Conservation (phyloP, 805 yeast species). For the Kuraishia capsulata region DNA sequence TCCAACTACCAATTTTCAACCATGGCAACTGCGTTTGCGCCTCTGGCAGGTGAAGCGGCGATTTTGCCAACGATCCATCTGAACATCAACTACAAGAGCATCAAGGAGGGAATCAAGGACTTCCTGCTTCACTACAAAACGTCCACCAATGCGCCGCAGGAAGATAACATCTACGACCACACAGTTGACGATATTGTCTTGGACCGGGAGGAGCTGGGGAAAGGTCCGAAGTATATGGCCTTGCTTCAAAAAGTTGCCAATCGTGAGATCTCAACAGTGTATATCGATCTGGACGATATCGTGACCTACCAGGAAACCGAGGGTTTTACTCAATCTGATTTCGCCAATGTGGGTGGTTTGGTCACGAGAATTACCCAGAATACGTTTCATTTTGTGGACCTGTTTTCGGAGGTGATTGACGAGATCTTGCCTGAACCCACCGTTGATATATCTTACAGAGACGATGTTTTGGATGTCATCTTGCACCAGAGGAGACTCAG, state of each 20-base stretch:
- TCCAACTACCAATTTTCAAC: no score
- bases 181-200: constrained; percentile 18
- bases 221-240: constrained; percentile 67
- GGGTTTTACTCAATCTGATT: constrained; percentile 6
- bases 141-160: constrained; percentile 13
- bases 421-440: constrained; percentile 83
- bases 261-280: constrained; percentile 61
- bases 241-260: constrained; percentile 76
- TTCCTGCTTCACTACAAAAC: constrained; percentile 63
- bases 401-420: constrained; percentile 71
- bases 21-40: background rate
- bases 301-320: constrained; percentile 52
- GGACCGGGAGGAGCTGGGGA: constrained; percentile 15
- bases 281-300: constrained; percentile 79
- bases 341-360: constrained; percentile 20
- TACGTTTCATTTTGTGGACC: constrained; percentile 69
- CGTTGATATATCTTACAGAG: constrained; percentile 65
- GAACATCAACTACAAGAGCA: constrained; percentile 63
- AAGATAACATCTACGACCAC: constrained; percentile 25
- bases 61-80: constrained; percentile 58
- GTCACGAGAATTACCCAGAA: constrained; percentile 59
- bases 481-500: constrained; percentile 82
- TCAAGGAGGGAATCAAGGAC: constrained; percentile 47
- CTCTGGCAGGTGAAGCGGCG: constrained; percentile 7
- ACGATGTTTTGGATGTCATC: constrained; percentile 89